phyloP scores from a whole-genome alignment of 306 rosid species.

The Rosa lucieae region DNA sequence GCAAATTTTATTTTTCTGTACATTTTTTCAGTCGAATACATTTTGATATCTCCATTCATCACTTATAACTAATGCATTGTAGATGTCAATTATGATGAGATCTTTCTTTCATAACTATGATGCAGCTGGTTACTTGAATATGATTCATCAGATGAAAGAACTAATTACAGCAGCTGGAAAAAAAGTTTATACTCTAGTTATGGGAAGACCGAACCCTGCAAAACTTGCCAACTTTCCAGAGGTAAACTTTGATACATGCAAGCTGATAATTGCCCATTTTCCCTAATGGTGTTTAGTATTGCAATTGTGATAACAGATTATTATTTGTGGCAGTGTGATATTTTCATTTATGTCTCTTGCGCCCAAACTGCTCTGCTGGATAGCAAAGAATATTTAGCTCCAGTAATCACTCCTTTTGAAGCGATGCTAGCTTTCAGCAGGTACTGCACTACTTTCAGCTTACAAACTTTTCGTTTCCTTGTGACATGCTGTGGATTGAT shows the following conservation, averaged over 20 bases:
- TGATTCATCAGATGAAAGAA: slow-evolving; percentile 81
- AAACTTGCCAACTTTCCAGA: slow-evolving; percentile 97
- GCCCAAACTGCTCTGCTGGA: slow-evolving; percentile 92
- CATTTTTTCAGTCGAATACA: neutral
- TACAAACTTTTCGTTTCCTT: neutral
- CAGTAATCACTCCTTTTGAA: slow-evolving; percentile 90
- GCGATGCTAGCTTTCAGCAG: slow-evolving; percentile 88
- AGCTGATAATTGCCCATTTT: neutral
- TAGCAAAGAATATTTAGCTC: slow-evolving; percentile 94
- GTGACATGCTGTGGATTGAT: neutral
- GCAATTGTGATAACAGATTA: slow-evolving; percentile 11
- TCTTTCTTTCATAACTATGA: slow-evolving; percentile 9
- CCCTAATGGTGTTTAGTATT: slow-evolving; percentile 10
- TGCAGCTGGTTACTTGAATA: slow-evolving; percentile 87
- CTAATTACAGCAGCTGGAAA: slow-evolving; percentile 76
- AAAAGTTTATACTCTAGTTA: slow-evolving; percentile 79
- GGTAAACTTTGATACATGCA: slow-evolving; percentile 42
- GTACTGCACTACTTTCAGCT: slow-evolving; percentile 32
- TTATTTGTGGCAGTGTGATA: slow-evolving; percentile 68
- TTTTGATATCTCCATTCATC: neutral
- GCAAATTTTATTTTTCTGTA: neutral
- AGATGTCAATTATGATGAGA: neutral
- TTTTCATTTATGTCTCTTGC: slow-evolving; percentile 81
- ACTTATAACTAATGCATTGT: neutral
- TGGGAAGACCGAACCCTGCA: slow-evolving; percentile 96